Evolutionary conservation across 2,329 filamentous ascomycete genomes (phyloP), one percentile per base, ranked within the genome.

Genomic region (Colletotrichum navitas): DNA sequence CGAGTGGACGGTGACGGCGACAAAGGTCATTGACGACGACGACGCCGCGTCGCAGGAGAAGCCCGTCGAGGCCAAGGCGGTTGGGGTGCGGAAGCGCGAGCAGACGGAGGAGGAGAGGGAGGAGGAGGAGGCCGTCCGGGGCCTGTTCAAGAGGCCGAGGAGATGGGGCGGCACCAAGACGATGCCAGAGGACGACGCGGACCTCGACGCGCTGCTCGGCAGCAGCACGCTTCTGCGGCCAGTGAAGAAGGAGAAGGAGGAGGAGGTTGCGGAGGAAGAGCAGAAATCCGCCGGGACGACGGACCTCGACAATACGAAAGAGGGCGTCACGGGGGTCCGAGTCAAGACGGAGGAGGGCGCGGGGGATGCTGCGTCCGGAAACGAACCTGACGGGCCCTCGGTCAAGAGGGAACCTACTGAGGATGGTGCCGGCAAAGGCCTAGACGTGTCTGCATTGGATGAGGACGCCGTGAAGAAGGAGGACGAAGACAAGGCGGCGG

Each of bases 1-100:
- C 41, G 93, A 97, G 64, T 99, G 95, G 95, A 90, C 94, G 0
- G 88, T 91, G 14, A 91, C 89, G 70, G 90, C 88, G 7, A 88
- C 93, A 51, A 86, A 89, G 55, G 85, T 90, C 5, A 81, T 91
- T 29, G 82, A 86, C 18, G 84, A 86, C 18, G 84, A 75, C 39
- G 39, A 21, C 43, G 43, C 21, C 41, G 75, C 76, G 29, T 83
- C 83, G 34, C 81, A 81, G 8, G 79, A 80, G 34, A 79, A 78
- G 39, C 80, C 81, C 36, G 81, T 84, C 10, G 84, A 87, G 66
- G 83, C 83, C 8, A 83, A 84, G 68, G 88, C 87, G 12, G 84
- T 85, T 36, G 90, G 90, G 0, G 85, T 91, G 24, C 83, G 88
- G 56, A 94, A 94, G 80, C 84, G 91, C 29, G 89, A 89, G 71